Base-by-base conservation (phyloP, 176 grass and related monocot species). In the Avena sativa region DNA sequence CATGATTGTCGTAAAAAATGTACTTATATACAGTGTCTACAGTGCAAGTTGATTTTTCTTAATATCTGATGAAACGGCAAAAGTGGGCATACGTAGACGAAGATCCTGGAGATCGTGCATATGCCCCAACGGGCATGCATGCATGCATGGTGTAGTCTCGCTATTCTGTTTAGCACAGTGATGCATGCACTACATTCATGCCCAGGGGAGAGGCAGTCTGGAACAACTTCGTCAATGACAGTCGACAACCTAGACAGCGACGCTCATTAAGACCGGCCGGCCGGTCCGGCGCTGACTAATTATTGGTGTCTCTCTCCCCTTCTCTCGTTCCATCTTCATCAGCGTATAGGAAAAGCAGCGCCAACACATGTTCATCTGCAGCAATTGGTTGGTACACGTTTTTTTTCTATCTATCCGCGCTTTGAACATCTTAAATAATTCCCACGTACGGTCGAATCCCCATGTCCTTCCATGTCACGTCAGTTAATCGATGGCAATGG, bases 171-270 rank as follows among this genome's bases (percentile, higher is more conserved):
- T n/a, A 9, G 51, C 14, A 56, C 49, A 50, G 49, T 50, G 50
- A 81, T 30, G 70, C 13, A 4, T 50, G 72, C 40, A 43, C 6
- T 43, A 3, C 78, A 60, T 62, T 59, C 6, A 67, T 58, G 49
- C 21, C 12, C 48, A 74, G 68, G 72, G 4, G 7, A 28, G 1
- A 25, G 64, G 52, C 7, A 9, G 13, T 1, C 0, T 51, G 17
- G 50, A 69, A 75, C 89, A 55, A 84, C 66, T 91, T 88, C n/a
- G 89, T 91, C 76, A 71, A 91, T 86, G 79, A 78, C 79, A 71
- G 43, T 52, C 52, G 84, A 78, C 79, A 71, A 4, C 28, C 40
- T n/a, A 8, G 71, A 86, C 53, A 71, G 72, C 19, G 71, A 78
- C 51, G 51, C 71, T 44, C 68, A 32, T 82, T 78, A 48, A 82